Conservation (phyloP, 768 basidiomycete species). For the Rhizopogon roseolus region DNA sequence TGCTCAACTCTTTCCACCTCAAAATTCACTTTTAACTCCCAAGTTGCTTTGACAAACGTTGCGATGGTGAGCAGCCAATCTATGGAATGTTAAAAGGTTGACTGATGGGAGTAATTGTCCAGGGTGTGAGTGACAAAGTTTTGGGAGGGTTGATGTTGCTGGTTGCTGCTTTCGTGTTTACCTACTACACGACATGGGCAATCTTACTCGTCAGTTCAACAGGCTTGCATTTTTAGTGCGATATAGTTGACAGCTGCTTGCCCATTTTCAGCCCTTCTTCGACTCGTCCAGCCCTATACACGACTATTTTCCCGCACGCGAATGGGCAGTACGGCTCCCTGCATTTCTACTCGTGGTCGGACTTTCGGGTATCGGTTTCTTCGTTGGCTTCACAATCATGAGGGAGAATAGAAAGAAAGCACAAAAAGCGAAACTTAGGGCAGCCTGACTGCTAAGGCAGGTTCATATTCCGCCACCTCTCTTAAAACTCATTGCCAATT, state of each 20-base stretch:
- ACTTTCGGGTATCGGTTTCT: constrained; percentile 71
- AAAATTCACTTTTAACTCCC: neutral
- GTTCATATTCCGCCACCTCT: neutral
- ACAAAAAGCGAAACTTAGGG: constrained; percentile 54
- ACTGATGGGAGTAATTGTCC: neutral
- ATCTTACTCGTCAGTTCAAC: constrained; percentile 65
- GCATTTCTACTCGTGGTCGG: constrained; percentile 80
- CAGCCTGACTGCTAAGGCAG: constrained; percentile 38
- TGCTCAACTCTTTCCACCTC: neutral
- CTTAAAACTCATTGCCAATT: neutral
- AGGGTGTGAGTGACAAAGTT: constrained; percentile 80
- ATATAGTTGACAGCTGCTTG: neutral
- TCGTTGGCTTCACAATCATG: constrained; percentile 72
- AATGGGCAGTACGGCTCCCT: constrained; percentile 90
- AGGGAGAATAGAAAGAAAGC: constrained; percentile 71
- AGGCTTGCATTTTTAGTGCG: neutral
- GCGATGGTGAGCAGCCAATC: constrained; percentile 18
- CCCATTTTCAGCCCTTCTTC: constrained; percentile 68
- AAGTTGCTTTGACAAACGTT: neutral
- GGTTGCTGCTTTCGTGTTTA: constrained; percentile 69
- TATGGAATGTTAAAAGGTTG: constrained; percentile 2
- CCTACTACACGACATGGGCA: constrained; percentile 92
- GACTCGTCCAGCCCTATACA: constrained; percentile 71
- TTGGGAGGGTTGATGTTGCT: constrained; percentile 79
- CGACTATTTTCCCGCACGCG: constrained; percentile 75